These are phyloP conservation scores for Paraphaeosphaeria sporulosa DNA, from an alignment of 2,329 filamentous ascomycete species.

Conservation along the genomic window DNA sequence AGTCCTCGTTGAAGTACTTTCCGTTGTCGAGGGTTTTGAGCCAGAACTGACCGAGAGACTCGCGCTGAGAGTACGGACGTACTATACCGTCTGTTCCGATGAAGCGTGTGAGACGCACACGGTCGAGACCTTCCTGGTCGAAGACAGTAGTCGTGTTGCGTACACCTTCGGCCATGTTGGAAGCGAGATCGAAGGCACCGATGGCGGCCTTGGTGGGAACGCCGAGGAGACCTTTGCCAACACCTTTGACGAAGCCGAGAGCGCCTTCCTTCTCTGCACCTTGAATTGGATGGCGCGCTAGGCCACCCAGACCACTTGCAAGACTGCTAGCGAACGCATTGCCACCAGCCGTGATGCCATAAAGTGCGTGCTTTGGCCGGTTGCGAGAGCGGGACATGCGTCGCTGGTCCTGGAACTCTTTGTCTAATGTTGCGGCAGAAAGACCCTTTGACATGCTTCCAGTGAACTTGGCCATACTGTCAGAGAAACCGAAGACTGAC, in stretches of 20 bases:
- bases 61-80: conserved; percentile 90
- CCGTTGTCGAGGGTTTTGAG: conserved; percentile 98
- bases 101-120: conserved; percentile 91
- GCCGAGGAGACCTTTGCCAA: conserved; percentile 92
- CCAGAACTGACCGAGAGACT: conserved; percentile 97
- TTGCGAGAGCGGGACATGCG: conserved; percentile 94
- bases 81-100: conserved; percentile 93
- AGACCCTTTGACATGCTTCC: conserved; percentile 97
- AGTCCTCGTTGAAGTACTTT: conserved; percentile 96
- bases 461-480: conserved; percentile 97
- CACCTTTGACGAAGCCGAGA: conserved; percentile 94
- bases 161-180: conserved; percentile 95
- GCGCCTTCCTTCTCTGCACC: conserved; percentile 96
- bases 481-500: conserved; percentile 94
- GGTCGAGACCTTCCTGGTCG: conserved; percentile 91
- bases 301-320: conserved; percentile 89
- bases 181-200: conserved; percentile 94
- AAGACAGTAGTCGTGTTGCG: conserved; percentile 99
- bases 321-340: conserved; percentile 94
- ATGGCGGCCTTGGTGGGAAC: conserved; percentile 97
- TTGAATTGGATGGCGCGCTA: conserved; percentile 92
- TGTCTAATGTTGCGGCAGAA: conserved; percentile 93
- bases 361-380: conserved; percentile 94
- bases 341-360: conserved; percentile 92
- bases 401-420: conserved; percentile 96